phyloP scores from a whole-genome alignment of 1,284 basidiomycete species.

The Rhodotorula mucilaginosa region DNA sequence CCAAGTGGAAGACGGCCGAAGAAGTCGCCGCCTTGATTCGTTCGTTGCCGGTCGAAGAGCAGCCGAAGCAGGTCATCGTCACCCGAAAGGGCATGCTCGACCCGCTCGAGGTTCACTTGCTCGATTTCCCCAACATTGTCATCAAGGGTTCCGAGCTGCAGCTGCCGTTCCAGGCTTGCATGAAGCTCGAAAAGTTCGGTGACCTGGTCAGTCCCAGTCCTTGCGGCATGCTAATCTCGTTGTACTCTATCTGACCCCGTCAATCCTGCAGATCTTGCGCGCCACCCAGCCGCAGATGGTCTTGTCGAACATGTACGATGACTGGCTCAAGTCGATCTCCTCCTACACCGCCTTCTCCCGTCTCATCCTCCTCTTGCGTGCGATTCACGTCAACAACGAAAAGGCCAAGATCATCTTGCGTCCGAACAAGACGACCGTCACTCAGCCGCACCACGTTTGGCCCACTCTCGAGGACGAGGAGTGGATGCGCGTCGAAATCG shows the following conservation, averaged over 20 bases:
- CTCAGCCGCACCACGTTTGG: constrained; percentile 97
- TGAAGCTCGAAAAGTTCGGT: constrained; percentile 99
- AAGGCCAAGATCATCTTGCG: constrained; percentile 75
- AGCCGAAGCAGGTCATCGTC: constrained; percentile 99
- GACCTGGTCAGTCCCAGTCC: constrained; percentile 64
- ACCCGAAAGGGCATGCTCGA: constrained; percentile 98
- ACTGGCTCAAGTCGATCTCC: constrained; percentile 98
- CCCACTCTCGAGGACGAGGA: constrained; percentile 91
- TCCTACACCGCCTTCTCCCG: constrained; percentile 99
- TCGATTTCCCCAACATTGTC: constrained; percentile 99
- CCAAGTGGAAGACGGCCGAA: constrained; percentile 99
- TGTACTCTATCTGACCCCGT: background rate
- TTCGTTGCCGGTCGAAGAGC: constrained; percentile 96
- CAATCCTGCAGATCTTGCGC: constrained; percentile 53
- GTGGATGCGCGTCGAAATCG: constrained; percentile 99
- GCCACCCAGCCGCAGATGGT: constrained; percentile 99
- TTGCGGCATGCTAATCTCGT: background rate
- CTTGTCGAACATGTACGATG: constrained; percentile 96
- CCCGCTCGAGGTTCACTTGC: constrained; percentile 86
- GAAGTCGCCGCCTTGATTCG: constrained; percentile 97
- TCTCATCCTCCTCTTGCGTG: constrained; percentile 89
- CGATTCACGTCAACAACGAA: constrained; percentile 98
- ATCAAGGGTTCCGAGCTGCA: constrained; percentile 99
- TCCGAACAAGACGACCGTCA: constrained; percentile 71
- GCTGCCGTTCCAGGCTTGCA: constrained; percentile 97